Evolutionary conservation across 129 eudicot species (phyloP).

Genomic region (Tagetes erecta): DNA sequence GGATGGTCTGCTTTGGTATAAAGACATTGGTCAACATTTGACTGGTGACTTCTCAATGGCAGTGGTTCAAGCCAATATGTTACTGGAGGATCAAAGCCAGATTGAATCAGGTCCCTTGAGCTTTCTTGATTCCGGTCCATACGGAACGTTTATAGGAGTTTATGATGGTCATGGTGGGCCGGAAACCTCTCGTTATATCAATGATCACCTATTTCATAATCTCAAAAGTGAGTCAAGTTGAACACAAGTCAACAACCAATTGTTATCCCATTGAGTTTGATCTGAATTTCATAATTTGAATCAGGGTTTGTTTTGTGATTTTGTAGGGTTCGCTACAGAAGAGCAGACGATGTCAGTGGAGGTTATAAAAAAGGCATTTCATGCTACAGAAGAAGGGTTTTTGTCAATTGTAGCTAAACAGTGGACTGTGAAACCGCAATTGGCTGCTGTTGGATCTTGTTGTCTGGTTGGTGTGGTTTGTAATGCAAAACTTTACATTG

Average conservation of each 20-base stretch:
- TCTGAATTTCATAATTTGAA: not conserved
- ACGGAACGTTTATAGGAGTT: slow-evolving; percentile 77
- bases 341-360: slow-evolving; percentile 64
- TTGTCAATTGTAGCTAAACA: slow-evolving; percentile 58
- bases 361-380: slow-evolving; percentile 64
- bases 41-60: slow-evolving; percentile 79
- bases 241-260: not conserved
- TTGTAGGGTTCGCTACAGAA: slow-evolving; percentile 60
- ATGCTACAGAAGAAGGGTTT: slow-evolving; percentile 81
- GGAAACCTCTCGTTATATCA: slow-evolving; percentile 71
- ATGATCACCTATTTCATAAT: slow-evolving; percentile 59
- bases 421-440: slow-evolving; percentile 65
- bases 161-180: slow-evolving; percentile 91
- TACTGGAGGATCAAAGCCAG: slow-evolving; percentile 79
- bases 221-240: slow-evolving; percentile 51
- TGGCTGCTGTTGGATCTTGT: slow-evolving; percentile 79
- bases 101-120: slow-evolving; percentile 75
- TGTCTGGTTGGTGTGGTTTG: slow-evolving; percentile 67
- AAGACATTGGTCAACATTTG: slow-evolving; percentile 64
- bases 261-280: not conserved
- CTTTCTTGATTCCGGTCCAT: slow-evolving; percentile 64
- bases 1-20: slow-evolving; percentile 79
- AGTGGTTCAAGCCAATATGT: slow-evolving; percentile 75
- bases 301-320: not conserved
- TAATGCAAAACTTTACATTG: slow-evolving; percentile 56